A percentile compares a stretch with the other conserved stretches of the same genome.
Evolutionary conservation across 2,329 filamentous ascomycete species (phyloP).

Genomic region (Colletotrichum gigasporum): DNA sequence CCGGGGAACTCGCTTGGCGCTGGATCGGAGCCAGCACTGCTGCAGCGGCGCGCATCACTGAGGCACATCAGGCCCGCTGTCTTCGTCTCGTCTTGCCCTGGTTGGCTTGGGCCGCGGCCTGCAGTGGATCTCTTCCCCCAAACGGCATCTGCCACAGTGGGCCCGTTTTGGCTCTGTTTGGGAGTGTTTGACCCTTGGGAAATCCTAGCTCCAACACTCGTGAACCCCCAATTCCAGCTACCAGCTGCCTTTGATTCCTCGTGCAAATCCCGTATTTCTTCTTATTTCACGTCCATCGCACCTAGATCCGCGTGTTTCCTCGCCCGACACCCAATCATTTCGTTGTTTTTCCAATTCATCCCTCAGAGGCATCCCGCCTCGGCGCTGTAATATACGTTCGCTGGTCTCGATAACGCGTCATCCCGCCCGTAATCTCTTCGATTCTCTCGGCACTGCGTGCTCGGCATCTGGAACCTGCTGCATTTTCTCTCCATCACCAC

Average conservation of each 20-base stretch:
- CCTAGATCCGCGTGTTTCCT: background rate
- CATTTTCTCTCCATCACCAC: background rate
- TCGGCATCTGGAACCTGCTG: background rate
- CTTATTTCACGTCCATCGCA: background rate
- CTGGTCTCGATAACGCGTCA: background rate
- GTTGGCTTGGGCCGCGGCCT: constrained; percentile 15
- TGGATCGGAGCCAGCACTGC: no score
- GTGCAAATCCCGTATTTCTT: constrained; percentile 4
- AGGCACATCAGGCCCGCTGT: background rate
- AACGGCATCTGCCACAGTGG: constrained; percentile 32
- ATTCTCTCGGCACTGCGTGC: background rate
- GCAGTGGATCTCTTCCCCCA: constrained; percentile 6
- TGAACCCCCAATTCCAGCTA: background rate
- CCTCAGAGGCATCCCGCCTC: background rate
- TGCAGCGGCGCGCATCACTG: no score
- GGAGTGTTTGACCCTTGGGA: constrained; percentile 25
- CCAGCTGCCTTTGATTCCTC: background rate
- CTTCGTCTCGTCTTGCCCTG: constrained; percentile 12
- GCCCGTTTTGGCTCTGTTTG: constrained; percentile 31
- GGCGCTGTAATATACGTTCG: background rate
- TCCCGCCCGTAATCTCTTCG: background rate
- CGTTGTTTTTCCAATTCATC: background rate
- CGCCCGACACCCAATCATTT: constrained; percentile 8
- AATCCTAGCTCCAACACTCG: constrained; percentile 12
- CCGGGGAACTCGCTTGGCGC: background rate